These are phyloP conservation scores for Geranium brycei DNA, from an alignment of 345 rosid genomes.

Conservation along the genomic window DNA sequence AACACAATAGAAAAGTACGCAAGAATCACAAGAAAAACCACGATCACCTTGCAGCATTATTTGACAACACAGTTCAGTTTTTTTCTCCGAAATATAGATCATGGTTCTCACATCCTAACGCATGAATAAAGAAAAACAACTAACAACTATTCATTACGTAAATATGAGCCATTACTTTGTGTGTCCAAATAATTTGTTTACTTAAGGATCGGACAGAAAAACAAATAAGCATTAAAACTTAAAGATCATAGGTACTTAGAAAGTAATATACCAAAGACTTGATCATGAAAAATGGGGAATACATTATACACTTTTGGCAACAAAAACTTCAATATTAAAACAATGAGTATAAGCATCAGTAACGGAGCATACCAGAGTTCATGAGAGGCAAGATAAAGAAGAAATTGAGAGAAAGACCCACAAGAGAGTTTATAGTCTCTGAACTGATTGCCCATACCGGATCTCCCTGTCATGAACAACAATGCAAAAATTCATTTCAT, in stretches of 20 bases:
- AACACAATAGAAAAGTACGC: too few relatives aligned
- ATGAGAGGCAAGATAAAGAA: conserved; percentile 75
- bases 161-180: too few relatives aligned
- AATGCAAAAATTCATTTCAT: conserved; percentile 1
- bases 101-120: too few relatives aligned
- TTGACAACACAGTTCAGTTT: too few relatives aligned
- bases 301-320: not conserved
- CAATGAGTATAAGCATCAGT: not conserved
- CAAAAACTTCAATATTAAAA: not conserved
- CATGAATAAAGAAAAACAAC: too few relatives aligned
- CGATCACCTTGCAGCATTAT: too few relatives aligned
- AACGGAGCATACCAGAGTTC: conserved; percentile 41
- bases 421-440: conserved; percentile 54
- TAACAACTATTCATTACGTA: too few relatives aligned
- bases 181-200: not conserved
- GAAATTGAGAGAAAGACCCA: conserved; percentile 82
- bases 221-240: too few relatives aligned
- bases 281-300: not conserved
- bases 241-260: too few relatives aligned
- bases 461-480: conserved; percentile 50
- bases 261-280: not conserved
- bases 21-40: too few relatives aligned
- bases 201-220: not conserved
- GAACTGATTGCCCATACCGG: conserved; percentile 84
- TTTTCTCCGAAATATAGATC: too few relatives aligned